Evolutionary conservation across 768 basidiomycete species (phyloP).

Genomic region (Tephrocybe sp.): DNA sequence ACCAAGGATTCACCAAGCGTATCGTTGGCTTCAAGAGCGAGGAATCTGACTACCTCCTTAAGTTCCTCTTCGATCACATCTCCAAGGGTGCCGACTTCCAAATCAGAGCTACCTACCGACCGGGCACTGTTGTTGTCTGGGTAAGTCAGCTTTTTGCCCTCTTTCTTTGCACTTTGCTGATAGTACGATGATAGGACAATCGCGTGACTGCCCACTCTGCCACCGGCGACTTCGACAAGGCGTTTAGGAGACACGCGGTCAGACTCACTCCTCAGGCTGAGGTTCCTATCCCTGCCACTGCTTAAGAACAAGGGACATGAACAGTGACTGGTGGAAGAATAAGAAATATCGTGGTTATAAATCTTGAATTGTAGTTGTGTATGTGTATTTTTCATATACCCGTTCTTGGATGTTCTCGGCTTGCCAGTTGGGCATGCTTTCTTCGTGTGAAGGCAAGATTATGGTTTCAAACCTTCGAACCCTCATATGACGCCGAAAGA

Average conservation of each 20-base stretch:
- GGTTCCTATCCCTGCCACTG: slow-evolving; percentile 21
- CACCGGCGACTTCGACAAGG: slow-evolving; percentile 34
- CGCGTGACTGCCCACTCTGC: slow-evolving; percentile 49
- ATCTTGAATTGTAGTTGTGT: no score
- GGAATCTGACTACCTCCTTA: slow-evolving; percentile 55
- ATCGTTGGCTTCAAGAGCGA: slow-evolving; percentile 58
- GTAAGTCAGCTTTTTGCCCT: slow-evolving; percentile 13
- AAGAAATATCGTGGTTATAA: no score
- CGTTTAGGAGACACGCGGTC: slow-evolving; percentile 40
- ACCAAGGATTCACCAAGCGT: slow-evolving; percentile 51
- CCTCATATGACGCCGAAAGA: no score
- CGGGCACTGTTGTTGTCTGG: slow-evolving; percentile 60
- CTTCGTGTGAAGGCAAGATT: no score
- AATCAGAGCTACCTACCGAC: slow-evolving; percentile 47
- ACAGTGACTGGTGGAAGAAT: no score
- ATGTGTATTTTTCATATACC: neutral
- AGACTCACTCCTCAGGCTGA: slow-evolving; percentile 51
- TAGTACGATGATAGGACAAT: slow-evolving; percentile 33
- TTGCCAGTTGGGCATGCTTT: no score
- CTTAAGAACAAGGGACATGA: neutral
- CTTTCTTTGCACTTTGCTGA: neutral
- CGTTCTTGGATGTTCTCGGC: no score
- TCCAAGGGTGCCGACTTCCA: slow-evolving; percentile 51
- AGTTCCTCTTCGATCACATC: slow-evolving; percentile 55
- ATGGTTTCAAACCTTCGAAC: no score